Evolutionary conservation across 1,284 basidiomycete genomes (phyloP).

Genomic region (Boletus mariae): DNA sequence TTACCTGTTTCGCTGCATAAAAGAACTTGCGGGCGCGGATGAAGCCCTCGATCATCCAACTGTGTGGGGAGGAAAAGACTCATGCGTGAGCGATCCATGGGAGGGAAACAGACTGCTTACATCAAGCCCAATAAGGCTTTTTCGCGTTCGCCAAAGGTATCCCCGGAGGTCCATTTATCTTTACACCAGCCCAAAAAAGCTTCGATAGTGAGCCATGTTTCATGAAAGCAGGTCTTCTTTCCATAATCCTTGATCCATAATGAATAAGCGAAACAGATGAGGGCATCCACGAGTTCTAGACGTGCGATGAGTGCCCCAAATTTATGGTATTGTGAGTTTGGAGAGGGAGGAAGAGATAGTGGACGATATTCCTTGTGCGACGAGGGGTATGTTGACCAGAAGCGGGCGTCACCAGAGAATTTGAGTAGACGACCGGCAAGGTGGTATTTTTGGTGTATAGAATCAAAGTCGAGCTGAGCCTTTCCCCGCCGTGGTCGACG

Average conservation of each 20-base stretch:
- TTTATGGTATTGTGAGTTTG: slow-evolving; percentile 65
- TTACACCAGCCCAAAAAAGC: slow-evolving; percentile 65
- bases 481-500: slow-evolving; percentile 61
- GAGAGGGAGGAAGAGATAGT: slow-evolving; percentile 56
- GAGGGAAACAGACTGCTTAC: slow-evolving; percentile 44
- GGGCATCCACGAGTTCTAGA: slow-evolving; percentile 69
- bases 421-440: slow-evolving; percentile 62
- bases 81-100: slow-evolving; percentile 30
- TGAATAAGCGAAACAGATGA: slow-evolving; percentile 70
- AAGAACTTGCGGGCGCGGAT: slow-evolving; percentile 59
- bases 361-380: slow-evolving; percentile 61
- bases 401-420: slow-evolving; percentile 70
- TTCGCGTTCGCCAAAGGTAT: slow-evolving; percentile 62
- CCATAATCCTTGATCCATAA: slow-evolving; percentile 66
- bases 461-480: slow-evolving; percentile 44
- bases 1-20: slow-evolving; percentile 41
- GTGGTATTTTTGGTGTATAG: slow-evolving; percentile 62
- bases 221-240: slow-evolving; percentile 46
- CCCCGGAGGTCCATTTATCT: slow-evolving; percentile 60
- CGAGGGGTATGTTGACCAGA: slow-evolving; percentile 66
- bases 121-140: slow-evolving; percentile 72
- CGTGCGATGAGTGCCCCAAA: slow-evolving; percentile 66
- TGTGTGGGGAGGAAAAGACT: slow-evolving; percentile 34
- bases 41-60: slow-evolving; percentile 70
- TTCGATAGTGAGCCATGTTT: slow-evolving; percentile 61